Conservation (phyloP, 768 basidiomycete species). For the Scleroderma citrinum region DNA sequence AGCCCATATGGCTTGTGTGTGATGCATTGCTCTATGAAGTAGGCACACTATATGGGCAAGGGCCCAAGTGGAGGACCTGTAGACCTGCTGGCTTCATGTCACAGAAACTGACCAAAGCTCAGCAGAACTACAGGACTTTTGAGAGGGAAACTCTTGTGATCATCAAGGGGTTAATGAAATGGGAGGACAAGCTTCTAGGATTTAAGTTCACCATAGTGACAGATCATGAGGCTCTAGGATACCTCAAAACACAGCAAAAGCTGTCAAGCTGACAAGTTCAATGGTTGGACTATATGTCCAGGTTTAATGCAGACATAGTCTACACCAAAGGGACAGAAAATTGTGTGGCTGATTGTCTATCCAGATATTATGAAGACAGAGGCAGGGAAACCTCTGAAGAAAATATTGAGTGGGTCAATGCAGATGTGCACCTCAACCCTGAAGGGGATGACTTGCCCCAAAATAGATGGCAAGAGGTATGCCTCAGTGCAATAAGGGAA, state of each 20-base stretch:
- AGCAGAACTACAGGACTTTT: slow-evolving; percentile 25
- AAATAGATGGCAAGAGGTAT: background rate
- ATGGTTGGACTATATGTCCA: background rate
- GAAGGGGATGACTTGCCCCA: background rate
- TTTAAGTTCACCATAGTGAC: slow-evolving; percentile 15
- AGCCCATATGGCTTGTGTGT: slow-evolving; percentile 26
- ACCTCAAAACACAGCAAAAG: slow-evolving; percentile 17
- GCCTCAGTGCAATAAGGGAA: background rate
- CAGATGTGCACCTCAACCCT: background rate
- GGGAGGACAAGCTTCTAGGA: slow-evolving; percentile 12
- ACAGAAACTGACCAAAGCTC: slow-evolving; percentile 20
- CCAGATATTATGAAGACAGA: background rate
- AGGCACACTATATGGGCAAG: slow-evolving; percentile 25
- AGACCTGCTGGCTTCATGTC: slow-evolving; percentile 26
- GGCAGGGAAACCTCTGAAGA: background rate
- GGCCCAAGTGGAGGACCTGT: slow-evolving; percentile 17
- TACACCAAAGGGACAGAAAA: background rate
- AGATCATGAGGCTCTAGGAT: slow-evolving; percentile 24
- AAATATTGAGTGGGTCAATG: background rate
- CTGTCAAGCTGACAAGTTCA: slow-evolving; percentile 2
- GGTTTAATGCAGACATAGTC: background rate
- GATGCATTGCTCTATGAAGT: slow-evolving; percentile 7
- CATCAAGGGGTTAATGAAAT: slow-evolving; percentile 20
- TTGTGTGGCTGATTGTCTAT: background rate
- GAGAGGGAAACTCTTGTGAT: slow-evolving; percentile 18